Conservation (phyloP, 257 asterid genomes). For the Datura wrightii region DNA sequence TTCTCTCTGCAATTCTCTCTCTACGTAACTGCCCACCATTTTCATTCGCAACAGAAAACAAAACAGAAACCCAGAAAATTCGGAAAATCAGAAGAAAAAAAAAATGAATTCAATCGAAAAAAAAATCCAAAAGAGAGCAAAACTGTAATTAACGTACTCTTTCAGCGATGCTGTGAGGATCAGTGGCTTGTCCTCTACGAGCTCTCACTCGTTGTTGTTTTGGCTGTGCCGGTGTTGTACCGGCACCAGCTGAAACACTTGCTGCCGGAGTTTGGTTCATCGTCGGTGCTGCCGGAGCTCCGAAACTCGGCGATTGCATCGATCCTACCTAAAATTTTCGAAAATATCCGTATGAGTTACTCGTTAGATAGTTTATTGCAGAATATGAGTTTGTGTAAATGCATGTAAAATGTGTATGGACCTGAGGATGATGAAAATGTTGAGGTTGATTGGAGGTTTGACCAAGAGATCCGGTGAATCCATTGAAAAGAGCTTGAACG, state of each 20-base stretch:
- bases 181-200: constrained; percentile 98
- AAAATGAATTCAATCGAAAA: background rate
- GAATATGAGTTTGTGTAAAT: background rate
- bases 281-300: constrained; percentile 43
- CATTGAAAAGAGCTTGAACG: constrained; percentile 69
- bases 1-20: constrained; percentile 98
- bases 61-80: constrained; percentile 34
- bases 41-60: constrained; percentile 32
- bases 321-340: constrained; percentile 28
- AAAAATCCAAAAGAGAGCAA: background rate
- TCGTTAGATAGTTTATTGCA: background rate
- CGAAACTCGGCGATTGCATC: constrained; percentile 55
- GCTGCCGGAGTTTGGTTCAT: constrained; percentile 53
- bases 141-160: constrained; percentile 61
- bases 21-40: constrained; percentile 79
- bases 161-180: constrained; percentile 98
- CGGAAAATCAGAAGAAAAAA: constrained; percentile 37
- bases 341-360: background rate
- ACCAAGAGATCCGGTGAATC: constrained; percentile 78
- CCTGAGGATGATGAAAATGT: constrained; percentile 72
- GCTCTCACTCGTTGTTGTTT: constrained; percentile 94
- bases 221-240: constrained; percentile 61
- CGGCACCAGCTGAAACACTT: constrained; percentile 71
- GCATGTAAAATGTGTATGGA: constrained; percentile 14
- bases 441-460: constrained; percentile 66